Percentiles rank a stretch among this genome's conserved stretches.
phyloP scores from a whole-genome alignment of 768 basidiomycete species.

The Boletus fagicola region DNA sequence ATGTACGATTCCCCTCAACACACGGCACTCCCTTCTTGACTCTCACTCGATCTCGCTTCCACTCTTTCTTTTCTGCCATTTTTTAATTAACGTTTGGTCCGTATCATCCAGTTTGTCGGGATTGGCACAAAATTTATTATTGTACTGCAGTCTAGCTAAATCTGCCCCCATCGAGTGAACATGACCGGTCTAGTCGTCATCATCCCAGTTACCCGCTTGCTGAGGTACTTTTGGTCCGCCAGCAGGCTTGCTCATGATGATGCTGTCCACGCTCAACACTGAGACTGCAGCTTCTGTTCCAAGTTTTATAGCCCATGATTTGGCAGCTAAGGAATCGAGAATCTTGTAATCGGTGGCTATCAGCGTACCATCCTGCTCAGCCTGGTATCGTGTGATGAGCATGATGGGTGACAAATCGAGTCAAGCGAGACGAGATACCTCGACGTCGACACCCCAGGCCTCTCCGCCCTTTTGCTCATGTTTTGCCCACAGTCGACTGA shows the following conservation, averaged over 20 bases:
- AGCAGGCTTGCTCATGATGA: constrained; percentile 95
- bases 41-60: constrained; percentile 4
- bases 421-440: constrained; percentile 47
- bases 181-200: constrained; percentile 45
- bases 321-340: constrained; percentile 85
- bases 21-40: constrained; percentile 9
- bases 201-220: constrained; percentile 86
- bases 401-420: background rate
- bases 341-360: constrained; percentile 61
- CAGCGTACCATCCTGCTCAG: constrained; percentile 77
- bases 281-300: constrained; percentile 90
- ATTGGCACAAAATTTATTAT: constrained; percentile 27
- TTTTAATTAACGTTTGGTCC: constrained; percentile 13
- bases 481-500: constrained; percentile 86
- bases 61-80: background rate
- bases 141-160: constrained; percentile 27
- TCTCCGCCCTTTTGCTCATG: constrained; percentile 77
- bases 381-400: constrained; percentile 41
- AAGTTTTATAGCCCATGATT: constrained; percentile 86
- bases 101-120: constrained; percentile 18
- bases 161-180: constrained; percentile 8
- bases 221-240: constrained; percentile 87
- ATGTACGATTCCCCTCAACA: constrained; percentile 25
- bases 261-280: constrained; percentile 93
- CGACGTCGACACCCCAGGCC: constrained; percentile 84